phyloP scores from a whole-genome alignment of 106 monocot species.

The Gastrodia elata region DNA sequence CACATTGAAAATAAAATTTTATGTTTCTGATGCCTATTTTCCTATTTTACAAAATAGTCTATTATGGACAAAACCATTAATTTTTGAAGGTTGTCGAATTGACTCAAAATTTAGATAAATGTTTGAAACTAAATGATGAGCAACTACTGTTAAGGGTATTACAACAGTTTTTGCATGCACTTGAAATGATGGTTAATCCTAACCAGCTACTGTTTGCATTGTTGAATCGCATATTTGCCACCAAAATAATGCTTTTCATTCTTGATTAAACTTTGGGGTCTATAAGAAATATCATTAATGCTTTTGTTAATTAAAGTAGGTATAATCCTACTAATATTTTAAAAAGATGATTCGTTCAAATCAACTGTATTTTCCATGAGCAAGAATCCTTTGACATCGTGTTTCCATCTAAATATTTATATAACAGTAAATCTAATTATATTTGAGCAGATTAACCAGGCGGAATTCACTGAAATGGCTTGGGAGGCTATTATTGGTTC shows the following conservation, averaged over 20 bases:
- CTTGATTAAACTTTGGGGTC: background rate
- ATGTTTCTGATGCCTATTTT: no score
- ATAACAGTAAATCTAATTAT: background rate
- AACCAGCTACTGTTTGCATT: background rate
- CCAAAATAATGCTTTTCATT: background rate
- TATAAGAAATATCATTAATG: background rate
- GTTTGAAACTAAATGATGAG: no score
- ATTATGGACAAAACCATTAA: no score
- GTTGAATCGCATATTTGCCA: background rate
- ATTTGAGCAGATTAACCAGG: slow-evolving; percentile 35
- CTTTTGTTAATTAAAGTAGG: background rate
- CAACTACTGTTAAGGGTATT: no score
- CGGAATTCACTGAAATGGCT: slow-evolving; percentile 79
- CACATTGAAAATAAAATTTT: no score
- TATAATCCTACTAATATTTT: background rate
- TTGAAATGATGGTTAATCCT: background rate
- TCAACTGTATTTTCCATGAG: background rate
- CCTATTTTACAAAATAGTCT: no score
- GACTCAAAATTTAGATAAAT: no score
- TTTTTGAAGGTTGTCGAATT: no score
- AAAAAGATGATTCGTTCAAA: background rate
- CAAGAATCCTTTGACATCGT: background rate
- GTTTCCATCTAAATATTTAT: background rate
- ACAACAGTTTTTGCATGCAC: background rate
- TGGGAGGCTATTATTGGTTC: slow-evolving; percentile 77